Evolutionary conservation across 352 stramenopile genomes (phyloP).

Genomic region (Thalassiosira livingstoniorum): DNA sequence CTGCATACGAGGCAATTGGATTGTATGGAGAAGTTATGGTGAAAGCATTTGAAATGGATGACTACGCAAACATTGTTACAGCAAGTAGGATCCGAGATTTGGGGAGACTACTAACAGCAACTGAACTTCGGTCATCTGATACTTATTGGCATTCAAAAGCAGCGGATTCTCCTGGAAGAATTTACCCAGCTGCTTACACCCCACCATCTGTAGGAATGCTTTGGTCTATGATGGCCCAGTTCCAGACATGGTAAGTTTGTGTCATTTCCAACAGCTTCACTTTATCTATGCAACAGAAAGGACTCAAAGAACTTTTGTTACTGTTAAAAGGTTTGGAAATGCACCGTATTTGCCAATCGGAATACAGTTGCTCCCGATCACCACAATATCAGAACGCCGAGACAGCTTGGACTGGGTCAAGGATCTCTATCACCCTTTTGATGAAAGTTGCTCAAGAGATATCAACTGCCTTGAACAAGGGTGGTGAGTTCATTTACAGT

Average conservation of each 20-base stretch:
- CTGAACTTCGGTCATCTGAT: slow-evolving; percentile 52
- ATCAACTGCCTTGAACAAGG: slow-evolving; percentile 15
- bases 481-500: slow-evolving; percentile 12
- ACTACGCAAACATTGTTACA: slow-evolving; percentile 47
- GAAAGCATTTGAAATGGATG: slow-evolving; percentile 58
- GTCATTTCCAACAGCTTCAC: not conserved
- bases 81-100: slow-evolving; percentile 48
- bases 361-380: slow-evolving; percentile 82
- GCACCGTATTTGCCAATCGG: slow-evolving; percentile 11
- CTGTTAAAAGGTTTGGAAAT: not conserved
- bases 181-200: slow-evolving; percentile 61
- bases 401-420: slow-evolving; percentile 61
- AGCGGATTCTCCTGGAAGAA: slow-evolving; percentile 42
- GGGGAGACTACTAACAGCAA: slow-evolving; percentile 55
- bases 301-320: too few species aligned
- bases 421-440: slow-evolving; percentile 67
- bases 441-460: slow-evolving; percentile 60
- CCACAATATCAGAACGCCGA: slow-evolving; percentile 69
- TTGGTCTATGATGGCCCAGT: slow-evolving; percentile 77
- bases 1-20: slow-evolving; percentile 79
- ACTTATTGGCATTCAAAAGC: slow-evolving; percentile 58
- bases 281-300: too few species aligned
- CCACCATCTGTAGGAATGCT: slow-evolving; percentile 82
- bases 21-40: slow-evolving; percentile 76
- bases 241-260: slow-evolving; percentile 59